Conservation (phyloP, 352 stramenopile genomes). For the Globisporangium abappressorium region DNA sequence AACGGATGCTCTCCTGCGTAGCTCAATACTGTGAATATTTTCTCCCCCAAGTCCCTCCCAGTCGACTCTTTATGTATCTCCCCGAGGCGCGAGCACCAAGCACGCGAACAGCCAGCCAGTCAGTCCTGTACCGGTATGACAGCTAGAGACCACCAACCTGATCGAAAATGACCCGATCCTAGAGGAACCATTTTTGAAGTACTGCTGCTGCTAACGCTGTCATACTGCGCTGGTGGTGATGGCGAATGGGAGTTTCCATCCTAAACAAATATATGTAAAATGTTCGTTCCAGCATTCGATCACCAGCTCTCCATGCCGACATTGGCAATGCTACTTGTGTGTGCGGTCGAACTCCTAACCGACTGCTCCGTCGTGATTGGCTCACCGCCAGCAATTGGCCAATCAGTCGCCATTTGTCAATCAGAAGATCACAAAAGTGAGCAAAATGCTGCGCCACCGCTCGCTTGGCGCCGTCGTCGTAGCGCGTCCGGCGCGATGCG, state of each 20-base stretch:
- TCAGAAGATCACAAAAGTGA: neutral
- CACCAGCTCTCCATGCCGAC: neutral
- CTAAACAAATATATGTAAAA: neutral
- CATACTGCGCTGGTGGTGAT: neutral
- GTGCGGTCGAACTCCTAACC: neutral
- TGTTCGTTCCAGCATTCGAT: neutral
- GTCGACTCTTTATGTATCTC: neutral
- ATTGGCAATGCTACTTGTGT: neutral
- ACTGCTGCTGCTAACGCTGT: neutral
- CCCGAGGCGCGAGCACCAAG: no score
- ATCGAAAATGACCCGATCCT: neutral
- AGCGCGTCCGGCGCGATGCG: neutral
- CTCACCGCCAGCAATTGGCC: neutral
- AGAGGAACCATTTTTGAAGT: neutral
- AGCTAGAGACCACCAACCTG: neutral
- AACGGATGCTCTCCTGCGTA: neutral
- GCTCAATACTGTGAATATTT: neutral
- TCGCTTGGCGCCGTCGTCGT: neutral
- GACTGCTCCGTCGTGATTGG: neutral
- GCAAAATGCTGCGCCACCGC: slow-evolving; percentile 1
- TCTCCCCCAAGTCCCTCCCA: neutral
- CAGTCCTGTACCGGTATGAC: no score
- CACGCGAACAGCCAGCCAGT: neutral
- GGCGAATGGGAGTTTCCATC: neutral
- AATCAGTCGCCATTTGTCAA: neutral